Evolutionary conservation across 1,284 basidiomycete species (phyloP).

Genomic region (Microbotryum intermedium): DNA sequence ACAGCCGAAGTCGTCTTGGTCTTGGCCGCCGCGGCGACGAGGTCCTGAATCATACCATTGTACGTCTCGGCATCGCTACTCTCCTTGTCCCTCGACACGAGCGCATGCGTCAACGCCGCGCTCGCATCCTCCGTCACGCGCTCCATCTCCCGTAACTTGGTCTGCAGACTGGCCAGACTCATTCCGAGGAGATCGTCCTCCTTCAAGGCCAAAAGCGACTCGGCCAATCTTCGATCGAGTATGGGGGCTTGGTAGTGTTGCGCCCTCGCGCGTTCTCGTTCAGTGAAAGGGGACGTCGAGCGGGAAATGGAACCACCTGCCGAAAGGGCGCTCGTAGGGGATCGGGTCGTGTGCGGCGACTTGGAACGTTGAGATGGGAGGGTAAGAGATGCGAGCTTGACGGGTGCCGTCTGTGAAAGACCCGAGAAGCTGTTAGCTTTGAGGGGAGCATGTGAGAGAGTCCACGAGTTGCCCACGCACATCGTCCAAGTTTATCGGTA

Average conservation of each 20-base stretch:
- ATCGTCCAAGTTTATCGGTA: conserved; percentile 88
- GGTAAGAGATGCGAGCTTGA: conserved; percentile 3
- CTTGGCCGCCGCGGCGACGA: conserved; percentile 29
- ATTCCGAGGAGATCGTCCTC: conserved; percentile 20
- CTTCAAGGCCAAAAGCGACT: conserved; percentile 4
- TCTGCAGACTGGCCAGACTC: conserved; percentile 5
- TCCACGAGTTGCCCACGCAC: conserved; percentile 41
- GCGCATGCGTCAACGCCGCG: conserved; percentile 24
- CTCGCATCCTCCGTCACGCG: conserved; percentile 23
- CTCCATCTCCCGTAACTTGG: conserved; percentile 14
- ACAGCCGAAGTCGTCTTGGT: conserved; percentile 16
- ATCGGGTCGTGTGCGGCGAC: neutral
- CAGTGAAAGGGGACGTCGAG: neutral
- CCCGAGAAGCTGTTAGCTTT: neutral
- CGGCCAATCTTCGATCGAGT: conserved; percentile 16
- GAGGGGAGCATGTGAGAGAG: neutral
- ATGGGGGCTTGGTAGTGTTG: neutral
- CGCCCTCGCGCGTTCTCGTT: conserved; percentile 1
- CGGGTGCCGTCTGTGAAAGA: conserved; percentile 1
- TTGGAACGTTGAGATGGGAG: neutral
- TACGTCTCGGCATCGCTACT: conserved; percentile 29
- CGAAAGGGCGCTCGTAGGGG: neutral
- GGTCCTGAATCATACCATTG: conserved; percentile 32
- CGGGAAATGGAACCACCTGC: neutral
- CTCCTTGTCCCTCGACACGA: conserved; percentile 28